Evolutionary conservation across 768 basidiomycete species (phyloP).

Genomic region (Calocera cornea): DNA sequence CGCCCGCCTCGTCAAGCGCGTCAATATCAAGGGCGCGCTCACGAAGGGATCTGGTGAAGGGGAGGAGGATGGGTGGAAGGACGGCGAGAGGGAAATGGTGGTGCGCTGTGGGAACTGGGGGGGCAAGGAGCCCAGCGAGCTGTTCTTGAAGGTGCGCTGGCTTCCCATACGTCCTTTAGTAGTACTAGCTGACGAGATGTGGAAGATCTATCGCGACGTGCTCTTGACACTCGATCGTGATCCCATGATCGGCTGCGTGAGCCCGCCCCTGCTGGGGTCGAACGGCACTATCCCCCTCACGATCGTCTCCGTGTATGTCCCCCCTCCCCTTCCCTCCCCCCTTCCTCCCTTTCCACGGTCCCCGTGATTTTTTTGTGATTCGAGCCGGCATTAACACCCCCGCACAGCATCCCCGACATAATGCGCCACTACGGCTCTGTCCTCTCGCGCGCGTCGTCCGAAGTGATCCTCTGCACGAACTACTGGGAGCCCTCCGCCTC

Average conservation of each 20-base stretch:
- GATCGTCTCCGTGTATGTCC: constrained; percentile 41
- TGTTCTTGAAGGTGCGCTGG: constrained; percentile 43
- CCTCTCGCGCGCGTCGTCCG: constrained; percentile 46
- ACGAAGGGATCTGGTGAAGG: constrained; percentile 8
- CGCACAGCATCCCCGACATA: constrained; percentile 48
- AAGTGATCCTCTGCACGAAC: constrained; percentile 57
- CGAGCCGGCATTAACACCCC: no score
- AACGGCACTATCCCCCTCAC: constrained; percentile 50
- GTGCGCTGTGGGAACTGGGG: constrained; percentile 38
- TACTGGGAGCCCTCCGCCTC: constrained; percentile 43
- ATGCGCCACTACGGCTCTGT: constrained; percentile 53
- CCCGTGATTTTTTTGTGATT: no score
- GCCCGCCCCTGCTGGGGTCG: constrained; percentile 49
- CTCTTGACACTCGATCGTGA: constrained; percentile 42
- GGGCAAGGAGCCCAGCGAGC: constrained; percentile 38
- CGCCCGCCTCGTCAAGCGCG: neutral
- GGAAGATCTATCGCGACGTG: constrained; percentile 49
- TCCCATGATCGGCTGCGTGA: constrained; percentile 42
- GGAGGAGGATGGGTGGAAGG: constrained; percentile 21
- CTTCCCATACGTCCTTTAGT: neutral
- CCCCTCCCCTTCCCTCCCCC: neutral
- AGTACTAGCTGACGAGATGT: neutral
- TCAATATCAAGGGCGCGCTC: neutral
- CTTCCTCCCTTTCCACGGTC: neutral
- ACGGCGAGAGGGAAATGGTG: constrained; percentile 35